These are phyloP conservation scores for Paramyrothecium sp. DNA, from an alignment of 2,329 filamentous ascomycete species.

Conservation along the genomic window DNA sequence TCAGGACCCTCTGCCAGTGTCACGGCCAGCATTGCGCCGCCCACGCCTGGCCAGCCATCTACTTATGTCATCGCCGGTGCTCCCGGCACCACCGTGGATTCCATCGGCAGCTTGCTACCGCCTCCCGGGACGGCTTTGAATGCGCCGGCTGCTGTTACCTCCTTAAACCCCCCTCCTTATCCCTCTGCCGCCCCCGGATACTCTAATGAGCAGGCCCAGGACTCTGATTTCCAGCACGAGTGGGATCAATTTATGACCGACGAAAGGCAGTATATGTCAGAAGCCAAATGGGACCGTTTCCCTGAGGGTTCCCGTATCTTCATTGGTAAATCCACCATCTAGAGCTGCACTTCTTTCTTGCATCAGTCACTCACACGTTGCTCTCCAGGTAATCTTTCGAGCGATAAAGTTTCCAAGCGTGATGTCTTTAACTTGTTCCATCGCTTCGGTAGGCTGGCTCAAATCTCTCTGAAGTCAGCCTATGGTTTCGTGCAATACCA, in stretches of 20 bases:
- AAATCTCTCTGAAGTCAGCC: constrained; percentile 94
- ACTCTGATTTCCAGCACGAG: constrained; percentile 55
- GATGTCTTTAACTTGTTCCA: constrained; percentile 93
- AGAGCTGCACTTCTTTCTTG: constrained; percentile 22
- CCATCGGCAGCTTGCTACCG: constrained; percentile 26
- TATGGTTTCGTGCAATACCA: constrained; percentile 97
- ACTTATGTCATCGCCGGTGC: constrained; percentile 29
- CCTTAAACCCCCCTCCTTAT: constrained; percentile 28
- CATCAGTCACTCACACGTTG: constrained; percentile 23
- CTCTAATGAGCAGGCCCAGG: constrained; percentile 30
- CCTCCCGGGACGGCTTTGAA: constrained; percentile 25
- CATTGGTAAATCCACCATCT: constrained; percentile 64
- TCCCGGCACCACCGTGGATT: constrained; percentile 29
- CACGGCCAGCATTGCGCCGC: constrained; percentile 24
- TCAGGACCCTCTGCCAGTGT: constrained; percentile 26
- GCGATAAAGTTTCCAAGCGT: constrained; percentile 88
- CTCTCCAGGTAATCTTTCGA: constrained; percentile 77
- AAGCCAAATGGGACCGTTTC: constrained; percentile 80
- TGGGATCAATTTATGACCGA: constrained; percentile 74
- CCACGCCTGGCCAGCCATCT: constrained; percentile 29
- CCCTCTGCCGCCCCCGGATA: constrained; percentile 24
- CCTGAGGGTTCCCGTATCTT: constrained; percentile 76
- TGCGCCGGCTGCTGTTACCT: constrained; percentile 22
- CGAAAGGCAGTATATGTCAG: constrained; percentile 72
- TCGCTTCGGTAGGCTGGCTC: constrained; percentile 79